phyloP scores from a whole-genome alignment of 805 yeast species.

The Clavispora asparagi region DNA sequence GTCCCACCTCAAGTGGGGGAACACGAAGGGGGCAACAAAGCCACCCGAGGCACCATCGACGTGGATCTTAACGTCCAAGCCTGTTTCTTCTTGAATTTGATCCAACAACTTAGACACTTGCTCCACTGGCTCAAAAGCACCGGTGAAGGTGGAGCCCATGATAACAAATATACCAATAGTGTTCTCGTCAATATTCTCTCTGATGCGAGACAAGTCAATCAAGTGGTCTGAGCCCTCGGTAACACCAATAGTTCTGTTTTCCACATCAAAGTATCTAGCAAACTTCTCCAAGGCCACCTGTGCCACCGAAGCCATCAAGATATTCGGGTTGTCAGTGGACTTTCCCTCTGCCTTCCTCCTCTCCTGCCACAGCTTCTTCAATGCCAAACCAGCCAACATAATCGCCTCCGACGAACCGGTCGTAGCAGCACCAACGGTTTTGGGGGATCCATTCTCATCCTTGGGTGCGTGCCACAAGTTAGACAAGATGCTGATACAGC shows the following conservation, averaged over 20 bases:
- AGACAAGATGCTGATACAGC: constrained; percentile 78
- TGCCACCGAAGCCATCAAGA: constrained; percentile 87
- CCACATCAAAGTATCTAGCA: constrained; percentile 91
- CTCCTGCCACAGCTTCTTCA: constrained; percentile 87
- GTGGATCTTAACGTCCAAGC: constrained; percentile 72
- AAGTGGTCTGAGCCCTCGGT: constrained; percentile 54
- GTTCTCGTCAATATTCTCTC: constrained; percentile 74
- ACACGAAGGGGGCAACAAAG: constrained; percentile 78
- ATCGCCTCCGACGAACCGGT: constrained; percentile 94
- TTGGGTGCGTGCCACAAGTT: constrained; percentile 75
- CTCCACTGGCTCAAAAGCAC: constrained; percentile 79
- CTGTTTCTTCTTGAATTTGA: constrained; percentile 61
- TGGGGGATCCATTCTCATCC: constrained; percentile 16
- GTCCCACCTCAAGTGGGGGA: constrained; percentile 79
- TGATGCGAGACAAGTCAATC: constrained; percentile 56
- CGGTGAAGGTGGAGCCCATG: constrained; percentile 89
- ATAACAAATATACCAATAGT: constrained; percentile 89
- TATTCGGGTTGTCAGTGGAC: constrained; percentile 65
- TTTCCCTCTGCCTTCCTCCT: constrained; percentile 56
- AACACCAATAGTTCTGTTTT: constrained; percentile 70
- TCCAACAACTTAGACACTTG: constrained; percentile 61
- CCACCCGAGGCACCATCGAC: constrained; percentile 95
- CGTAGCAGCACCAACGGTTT: constrained; percentile 78
- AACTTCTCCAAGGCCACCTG: constrained; percentile 94
- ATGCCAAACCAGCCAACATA: constrained; percentile 87